Evolutionary conservation across 2,329 filamentous ascomycete genomes (phyloP), one percentile per base, ranked within the genome.

Genomic region (Clarireedia hainanense): DNA sequence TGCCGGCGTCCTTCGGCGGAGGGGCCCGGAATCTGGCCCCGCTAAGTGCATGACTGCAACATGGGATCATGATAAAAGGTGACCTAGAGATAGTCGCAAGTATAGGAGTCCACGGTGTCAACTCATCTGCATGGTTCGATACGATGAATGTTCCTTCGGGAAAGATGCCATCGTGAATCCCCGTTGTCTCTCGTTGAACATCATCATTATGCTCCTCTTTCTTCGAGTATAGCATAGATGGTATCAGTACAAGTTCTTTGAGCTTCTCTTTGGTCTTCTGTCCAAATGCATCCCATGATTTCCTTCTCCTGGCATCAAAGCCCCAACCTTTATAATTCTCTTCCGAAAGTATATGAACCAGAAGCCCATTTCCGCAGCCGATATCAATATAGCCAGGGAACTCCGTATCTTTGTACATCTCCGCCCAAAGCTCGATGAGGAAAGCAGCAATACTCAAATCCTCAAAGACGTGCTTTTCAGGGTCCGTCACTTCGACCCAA

Each of bases 351-450:
- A 99, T 81, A 67, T 95, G 82, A 6, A 95, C 89, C 1, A 99
- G 79, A 3, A 99, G 76, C 1, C 94, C 94, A 67, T 97, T 99
- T 2, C 94, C 94, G 68, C 94, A 97, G 5, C 92, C 94, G 47
- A 99, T 90, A 67, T 99, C 94, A 20, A 96, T 88, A 65, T 97
- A 99, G 0, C 92, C 91, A 0, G 90, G 89, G 64, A 96, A 96
- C 0, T 50, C 47, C 2, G 65, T 67, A 2, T 60, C 57, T 15
- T 63, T 63, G 68, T 97, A 97, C 84, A 96, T 92, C 57, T 86
- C 83, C 12, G 75, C 73, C 94, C 94, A 99, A 2, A 97, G 74
- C 73, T 96, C 91, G 26, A 97, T 89, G 51, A 97, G 75, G 65
- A 96, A 99, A 0, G 92, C 88, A 0, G 92, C 88, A 60, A 99